Evolutionary conservation across 2,329 filamentous ascomycete genomes (phyloP), one percentile per base, ranked within the genome.

Genomic region (Calonectria ilicicola): DNA sequence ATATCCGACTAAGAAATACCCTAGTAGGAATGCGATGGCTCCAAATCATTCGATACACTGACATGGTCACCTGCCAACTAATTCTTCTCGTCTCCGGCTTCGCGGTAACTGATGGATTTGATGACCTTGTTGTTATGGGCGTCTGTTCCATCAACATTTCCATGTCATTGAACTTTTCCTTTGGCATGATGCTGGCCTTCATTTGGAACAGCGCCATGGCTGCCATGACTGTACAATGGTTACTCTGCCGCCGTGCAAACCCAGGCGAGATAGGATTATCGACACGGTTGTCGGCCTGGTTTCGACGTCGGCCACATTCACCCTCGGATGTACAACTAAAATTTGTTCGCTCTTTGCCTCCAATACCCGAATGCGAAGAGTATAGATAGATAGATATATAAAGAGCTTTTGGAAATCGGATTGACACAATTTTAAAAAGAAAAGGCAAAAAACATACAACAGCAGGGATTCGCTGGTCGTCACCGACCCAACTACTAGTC

Each of bases 171-270:
- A 29, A 12, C 23, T 64, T 69, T 38, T 69, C 67, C 9, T 42
- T 69, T 9, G 67, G 67, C 12, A 69, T 53, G 58, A 63, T 53
- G 1, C 23, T 64, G 15, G 46, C 46, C 9, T 64, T 69, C 40
- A 26, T 69, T 15, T 69, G 67, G 67, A 69, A 69, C 19, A 40
- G 56, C 8, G 67, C 67, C 19, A 42, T 69, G 29, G 56, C 46
- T 10, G 40, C 58, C 2, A 64, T 69, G 67, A 64, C 58, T 2
- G 14, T 69, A 15, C 44, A 69, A 27, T 69, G 67, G 67, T 38
- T 49, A 15, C 67, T 69, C 26, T 46, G 15, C 78, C 90, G 14
- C 2, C 58, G 67, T 23, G 67, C 46, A 51, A 53, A 14, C 8
- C n/a, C 44, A 7, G 9, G 19, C 19, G 62, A 35, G 12, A 35